Base-by-base conservation (phyloP, 208 protist species). In the Trypanosoma brucei region DNA sequence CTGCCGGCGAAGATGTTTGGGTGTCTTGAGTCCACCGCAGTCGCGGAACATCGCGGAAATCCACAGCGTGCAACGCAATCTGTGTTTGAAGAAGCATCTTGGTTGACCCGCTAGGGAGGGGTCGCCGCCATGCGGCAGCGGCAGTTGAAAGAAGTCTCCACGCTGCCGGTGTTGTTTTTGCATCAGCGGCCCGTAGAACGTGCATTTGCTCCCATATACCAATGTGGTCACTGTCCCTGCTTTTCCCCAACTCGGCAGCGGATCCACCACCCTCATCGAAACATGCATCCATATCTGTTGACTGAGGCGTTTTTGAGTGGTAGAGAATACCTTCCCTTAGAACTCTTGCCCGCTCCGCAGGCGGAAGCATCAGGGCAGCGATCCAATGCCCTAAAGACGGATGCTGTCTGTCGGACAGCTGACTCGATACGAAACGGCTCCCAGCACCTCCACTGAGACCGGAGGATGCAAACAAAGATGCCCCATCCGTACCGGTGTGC, bases 191-290 rank as follows among this genome's bases (percentile, higher is more conserved):
- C 3, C 13, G 67, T 3, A 72, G 8, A 1, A n/a, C n/a, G 37
- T 72, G 67, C 11, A 60, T 8, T 40, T 65, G 59, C 31, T 72
- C 59, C 67, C 67, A 72, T 35, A 72, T 34, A 31, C 59, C 55
- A 56, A 72, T 54, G 31, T 64, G 50, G 49, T 51, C 59, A 39
- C 49, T 31, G n/a, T 65, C 38, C 6, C 11, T 11, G 33, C 33
- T 33, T 13, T 51, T 42, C 9, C 55, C 55, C 0, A 33, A 3
- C 22, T 34, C 31, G 33, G n/a, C 3, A 57, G 5, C 37, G 37
- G 3, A 30, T 40, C 40, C 14, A 57, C 14, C 3, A 34, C n/a
- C 38, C 40, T 59, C 3, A 42, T 4, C 11, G 22, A 59, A 59
- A 5, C 9, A 11, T 22, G 3, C 1, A 13, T 38, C 30, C 39